Percentiles rank a stretch among this genome's conserved stretches.
phyloP scores from a whole-genome alignment of 805 yeast species.

The Wickerhamiella sorbophila region DNA sequence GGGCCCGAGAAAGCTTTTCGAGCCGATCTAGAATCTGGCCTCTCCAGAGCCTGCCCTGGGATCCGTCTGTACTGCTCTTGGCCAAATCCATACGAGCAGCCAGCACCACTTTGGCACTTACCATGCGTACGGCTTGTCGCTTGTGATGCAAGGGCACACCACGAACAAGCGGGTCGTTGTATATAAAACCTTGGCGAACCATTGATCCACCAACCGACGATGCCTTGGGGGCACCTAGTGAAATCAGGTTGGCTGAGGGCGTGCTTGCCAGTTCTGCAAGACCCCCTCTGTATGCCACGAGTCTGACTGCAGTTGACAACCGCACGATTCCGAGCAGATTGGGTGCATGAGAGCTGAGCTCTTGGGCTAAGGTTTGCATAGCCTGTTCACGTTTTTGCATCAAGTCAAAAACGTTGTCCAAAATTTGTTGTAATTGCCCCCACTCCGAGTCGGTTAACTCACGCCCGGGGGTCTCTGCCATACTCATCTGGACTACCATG shows the following conservation, averaged over 20 bases:
- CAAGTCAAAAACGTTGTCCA: neutral
- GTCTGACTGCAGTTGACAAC: conserved; percentile 53
- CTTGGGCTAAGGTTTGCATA: conserved; percentile 29
- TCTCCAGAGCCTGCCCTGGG: conserved; percentile 43
- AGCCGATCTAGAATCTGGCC: conserved; percentile 48
- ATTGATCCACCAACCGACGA: conserved; percentile 28
- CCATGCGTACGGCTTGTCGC: conserved; percentile 58
- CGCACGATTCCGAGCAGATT: conserved; percentile 65
- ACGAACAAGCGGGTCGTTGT: conserved; percentile 7
- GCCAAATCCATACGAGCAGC: conserved; percentile 73
- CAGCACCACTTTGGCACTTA: conserved; percentile 63
- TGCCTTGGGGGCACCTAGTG: conserved; percentile 38
- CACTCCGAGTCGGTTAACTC: conserved; percentile 26
- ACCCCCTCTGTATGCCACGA: conserved; percentile 58
- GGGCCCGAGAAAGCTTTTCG: conserved; percentile 49
- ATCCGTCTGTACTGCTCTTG: conserved; percentile 31
- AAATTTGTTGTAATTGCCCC: conserved; percentile 23
- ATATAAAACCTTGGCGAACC: conserved; percentile 9
- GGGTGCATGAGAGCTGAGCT: conserved; percentile 53
- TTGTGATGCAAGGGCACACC: conserved; percentile 22
- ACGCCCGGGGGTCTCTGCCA: conserved; percentile 33
- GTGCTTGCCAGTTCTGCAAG: conserved; percentile 46
- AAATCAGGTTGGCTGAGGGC: conserved; percentile 74
- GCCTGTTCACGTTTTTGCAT: neutral
- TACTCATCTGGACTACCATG: conserved; percentile 61